Base-by-base conservation (phyloP, 2,329 filamentous ascomycete species). In the Exophiala dermatitidis region DNA sequence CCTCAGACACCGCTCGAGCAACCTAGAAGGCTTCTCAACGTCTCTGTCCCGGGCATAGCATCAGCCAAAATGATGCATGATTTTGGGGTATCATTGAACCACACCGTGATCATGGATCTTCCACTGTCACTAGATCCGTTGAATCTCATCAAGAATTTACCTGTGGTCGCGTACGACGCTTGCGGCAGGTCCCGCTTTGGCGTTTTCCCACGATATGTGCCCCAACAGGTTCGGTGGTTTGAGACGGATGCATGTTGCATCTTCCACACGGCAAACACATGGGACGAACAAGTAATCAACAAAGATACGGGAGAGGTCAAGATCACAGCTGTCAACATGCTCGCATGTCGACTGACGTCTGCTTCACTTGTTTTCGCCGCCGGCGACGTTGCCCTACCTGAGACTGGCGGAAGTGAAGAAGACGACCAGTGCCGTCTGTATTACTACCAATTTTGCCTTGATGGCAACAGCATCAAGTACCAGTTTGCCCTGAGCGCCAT, bases 61-160 rank as follows among this genome's bases (percentile, higher is more conserved):
- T 78, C 78, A 1, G 79, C 83, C 1, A 86, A 84, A 64, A 84
- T 88, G 77, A 88, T 88, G 83, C 85, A 88, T 63, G 84, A 88
- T 65, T 88, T 87, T 67, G 84, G 84, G 9, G 83, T 84, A 1
- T 85, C 83, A 1, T 73, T 69, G 3, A 66, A 64, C 3, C 76
- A 86, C 61, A 85, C 83, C 0, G 69, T 87, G 36, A 85, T 88
- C 51, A 76, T 88, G 68, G 84, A 88, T 62, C 71, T 87, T 6
- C 85, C 85, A 0, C 71, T 88, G 0, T 80, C 79, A 0, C 70
- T 88, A 1, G 79, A 86, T 54, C 83, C 83, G 0, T 64, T 81
- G 38, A 85, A 85, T 53, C 71, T 83, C 30, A 63, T 77, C 1
- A 77, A 71, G 53, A 79, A 79, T 56, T 72, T 72, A 45, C 78